Evolutionary conservation across 2,329 filamentous ascomycete genomes (phyloP).

Genomic region (Colletotrichum falcatum): DNA sequence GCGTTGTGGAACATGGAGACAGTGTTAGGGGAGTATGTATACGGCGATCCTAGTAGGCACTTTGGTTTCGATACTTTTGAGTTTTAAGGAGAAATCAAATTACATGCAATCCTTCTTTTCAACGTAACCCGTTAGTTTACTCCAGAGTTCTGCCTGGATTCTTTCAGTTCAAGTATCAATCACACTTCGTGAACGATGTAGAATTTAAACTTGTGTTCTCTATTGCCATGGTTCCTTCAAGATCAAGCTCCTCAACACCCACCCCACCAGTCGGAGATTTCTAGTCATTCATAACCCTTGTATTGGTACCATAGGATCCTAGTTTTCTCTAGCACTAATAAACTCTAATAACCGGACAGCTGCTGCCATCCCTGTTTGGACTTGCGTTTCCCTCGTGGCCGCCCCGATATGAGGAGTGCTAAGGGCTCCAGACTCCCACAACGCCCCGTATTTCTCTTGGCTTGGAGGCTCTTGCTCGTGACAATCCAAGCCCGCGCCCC

Average conservation of each 20-base stretch:
- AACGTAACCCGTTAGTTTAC: not conserved
- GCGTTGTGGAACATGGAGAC: conserved; percentile 42
- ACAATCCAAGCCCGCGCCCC: conserved; percentile 56
- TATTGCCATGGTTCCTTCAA: too few relatives aligned
- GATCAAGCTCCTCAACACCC: too few relatives aligned
- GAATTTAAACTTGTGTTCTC: not conserved
- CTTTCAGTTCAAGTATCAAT: not conserved
- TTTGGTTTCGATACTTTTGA: conserved; percentile 12
- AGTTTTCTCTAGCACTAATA: not conserved
- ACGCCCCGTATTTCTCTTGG: conserved; percentile 48
- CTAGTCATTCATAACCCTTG: not conserved
- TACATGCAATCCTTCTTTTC: too few relatives aligned
- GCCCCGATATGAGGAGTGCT: conserved; percentile 61
- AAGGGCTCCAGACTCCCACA: conserved; percentile 53
- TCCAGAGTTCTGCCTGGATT: fast-evolving
- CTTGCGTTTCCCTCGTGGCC: conserved; percentile 52
- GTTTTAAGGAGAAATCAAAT: not conserved
- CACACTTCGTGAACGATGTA: not conserved
- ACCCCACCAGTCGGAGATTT: not conserved
- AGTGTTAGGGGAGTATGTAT: conserved; percentile 41
- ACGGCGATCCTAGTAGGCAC: conserved; percentile 33
- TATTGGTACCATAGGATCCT: not conserved
- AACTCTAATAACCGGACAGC: conserved; percentile 44
- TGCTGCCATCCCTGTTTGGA: conserved; percentile 47
- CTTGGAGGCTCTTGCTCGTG: conserved; percentile 55